Evolutionary conservation across 306 rosid species (phyloP).

Genomic region (Vigna mungo): DNA sequence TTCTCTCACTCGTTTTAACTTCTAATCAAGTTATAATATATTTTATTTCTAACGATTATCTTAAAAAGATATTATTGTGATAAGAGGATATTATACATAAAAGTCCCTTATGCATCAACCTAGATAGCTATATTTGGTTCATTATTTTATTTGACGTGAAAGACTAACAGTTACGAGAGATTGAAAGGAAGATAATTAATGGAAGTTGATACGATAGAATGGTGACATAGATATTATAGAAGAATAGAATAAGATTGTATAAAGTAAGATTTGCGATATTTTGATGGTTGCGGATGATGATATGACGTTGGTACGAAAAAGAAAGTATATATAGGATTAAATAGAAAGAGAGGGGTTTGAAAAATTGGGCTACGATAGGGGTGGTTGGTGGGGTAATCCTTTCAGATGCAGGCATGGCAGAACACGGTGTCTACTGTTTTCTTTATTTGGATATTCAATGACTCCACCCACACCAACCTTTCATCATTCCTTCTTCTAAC

Average conservation of each 20-base stretch:
- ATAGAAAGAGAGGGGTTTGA: neutral
- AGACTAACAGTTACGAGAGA: neutral
- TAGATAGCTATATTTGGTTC: too few species aligned
- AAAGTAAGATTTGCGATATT: slow-evolving; percentile 5
- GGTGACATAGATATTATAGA: neutral
- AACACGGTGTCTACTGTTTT: neutral
- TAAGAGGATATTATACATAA: too few species aligned
- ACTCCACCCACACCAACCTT: neutral
- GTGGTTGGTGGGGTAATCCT: slow-evolving; percentile 3
- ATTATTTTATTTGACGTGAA: too few species aligned
- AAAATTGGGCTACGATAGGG: neutral
- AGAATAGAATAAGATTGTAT: neutral
- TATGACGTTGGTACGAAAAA: neutral
- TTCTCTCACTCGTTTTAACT: neutral
- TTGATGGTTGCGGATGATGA: neutral
- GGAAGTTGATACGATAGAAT: neutral
- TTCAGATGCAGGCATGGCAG: neutral
- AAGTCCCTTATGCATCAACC: too few species aligned
- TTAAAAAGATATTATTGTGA: too few species aligned
- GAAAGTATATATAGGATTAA: neutral
- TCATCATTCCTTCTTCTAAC: neutral
- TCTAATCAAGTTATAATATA: neutral
- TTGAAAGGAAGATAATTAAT: slow-evolving; percentile 6
- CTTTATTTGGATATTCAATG: neutral
- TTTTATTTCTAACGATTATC: too few species aligned